A percentile compares a stretch with the other conserved stretches of the same genome.
phyloP scores from a whole-genome alignment of 2,329 filamentous ascomycete species.

The Trichoderma sp. region DNA sequence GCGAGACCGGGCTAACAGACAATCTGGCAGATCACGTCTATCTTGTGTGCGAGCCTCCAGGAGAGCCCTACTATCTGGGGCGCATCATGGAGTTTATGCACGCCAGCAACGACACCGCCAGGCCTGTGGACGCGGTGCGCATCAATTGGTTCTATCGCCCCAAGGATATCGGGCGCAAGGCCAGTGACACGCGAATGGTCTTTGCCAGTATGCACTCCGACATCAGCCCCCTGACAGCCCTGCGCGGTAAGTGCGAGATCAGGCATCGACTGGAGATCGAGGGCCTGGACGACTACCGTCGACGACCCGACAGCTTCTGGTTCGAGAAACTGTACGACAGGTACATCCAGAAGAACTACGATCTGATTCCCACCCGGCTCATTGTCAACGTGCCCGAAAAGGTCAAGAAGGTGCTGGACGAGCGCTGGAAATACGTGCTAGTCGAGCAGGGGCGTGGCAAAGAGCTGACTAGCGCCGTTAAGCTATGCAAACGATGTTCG shows the following conservation, averaged over 20 bases:
- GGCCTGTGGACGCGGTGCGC: slow-evolving; percentile 79
- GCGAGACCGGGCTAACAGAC: slow-evolving; percentile 32
- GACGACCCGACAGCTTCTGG: slow-evolving; percentile 85
- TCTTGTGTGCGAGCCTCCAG: slow-evolving; percentile 93
- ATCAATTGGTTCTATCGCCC: slow-evolving; percentile 99
- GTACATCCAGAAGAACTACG: slow-evolving; percentile 97
- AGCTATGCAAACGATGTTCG: slow-evolving; percentile 89
- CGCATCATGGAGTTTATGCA: slow-evolving; percentile 98
- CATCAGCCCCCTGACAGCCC: slow-evolving; percentile 83
- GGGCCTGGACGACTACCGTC: slow-evolving; percentile 80
- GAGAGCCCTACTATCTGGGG: slow-evolving; percentile 95
- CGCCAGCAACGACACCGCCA: slow-evolving; percentile 67
- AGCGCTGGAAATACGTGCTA: slow-evolving; percentile 94
- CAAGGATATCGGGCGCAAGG: slow-evolving; percentile 90
- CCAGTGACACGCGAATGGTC: slow-evolving; percentile 84
- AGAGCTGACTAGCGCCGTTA: slow-evolving; percentile 92
- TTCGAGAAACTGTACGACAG: slow-evolving; percentile 97
- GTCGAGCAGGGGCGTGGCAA: slow-evolving; percentile 92
- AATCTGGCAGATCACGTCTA: slow-evolving; percentile 71
- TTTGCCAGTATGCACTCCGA: slow-evolving; percentile 99
- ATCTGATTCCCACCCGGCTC: slow-evolving; percentile 85
- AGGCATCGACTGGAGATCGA: slow-evolving; percentile 82
- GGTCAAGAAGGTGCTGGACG: slow-evolving; percentile 93
- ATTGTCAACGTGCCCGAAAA: slow-evolving; percentile 95
- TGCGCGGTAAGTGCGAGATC: slow-evolving; percentile 92